Evolutionary conservation across 768 basidiomycete species (phyloP), one percentile per base, ranked within the genome.

Genomic region (Lactifluus hygrophoroides): DNA sequence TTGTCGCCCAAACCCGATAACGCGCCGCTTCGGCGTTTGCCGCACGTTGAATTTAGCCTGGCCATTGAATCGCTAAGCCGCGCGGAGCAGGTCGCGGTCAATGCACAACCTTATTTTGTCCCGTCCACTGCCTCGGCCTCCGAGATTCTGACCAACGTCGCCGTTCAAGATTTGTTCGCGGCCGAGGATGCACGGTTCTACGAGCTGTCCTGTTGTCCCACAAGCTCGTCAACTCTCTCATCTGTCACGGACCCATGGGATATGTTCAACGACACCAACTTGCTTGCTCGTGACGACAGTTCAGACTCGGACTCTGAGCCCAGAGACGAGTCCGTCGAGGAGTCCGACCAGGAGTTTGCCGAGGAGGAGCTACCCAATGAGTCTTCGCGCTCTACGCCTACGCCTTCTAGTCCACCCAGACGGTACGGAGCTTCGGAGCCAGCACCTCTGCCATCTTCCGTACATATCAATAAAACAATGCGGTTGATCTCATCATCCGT

Each of bases 41-140:
- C 37, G 11, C 45, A 13, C 7, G 47, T 35, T 14, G 51, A 32
- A 19, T 49, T 35, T 4, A 30, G 11, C 25, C 25, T 25, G 2
- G 19, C 40, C 10, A 35, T 25, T 7, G 47, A 49, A 13, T 53
- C 23, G 25, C 19, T 38, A 34, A 37, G 54, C 3, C 14, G 23
- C 21, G 49, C 23, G 19, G 54, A 46, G 9, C 43, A 37, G 10
- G 23, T 42, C 35, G 6, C 19, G n/a, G 42, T 54, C 27, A 51
- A 46, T 17, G 49, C 32, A 21, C 35, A 19, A 32, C 54, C 59
- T 10, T 56, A 51, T 17, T 60, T 60, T 28, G 59, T 60, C 37
- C 49, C 19, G 28, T 46, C 58, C 10, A 60, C 54, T 25, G 59
- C 54, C n/a, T 56, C 59, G 28, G 59, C 59, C 17, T 45, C 49